Evolutionary conservation across 2,329 filamentous ascomycete genomes (phyloP).

Genomic region (Aphanoascus verrucosus): DNA sequence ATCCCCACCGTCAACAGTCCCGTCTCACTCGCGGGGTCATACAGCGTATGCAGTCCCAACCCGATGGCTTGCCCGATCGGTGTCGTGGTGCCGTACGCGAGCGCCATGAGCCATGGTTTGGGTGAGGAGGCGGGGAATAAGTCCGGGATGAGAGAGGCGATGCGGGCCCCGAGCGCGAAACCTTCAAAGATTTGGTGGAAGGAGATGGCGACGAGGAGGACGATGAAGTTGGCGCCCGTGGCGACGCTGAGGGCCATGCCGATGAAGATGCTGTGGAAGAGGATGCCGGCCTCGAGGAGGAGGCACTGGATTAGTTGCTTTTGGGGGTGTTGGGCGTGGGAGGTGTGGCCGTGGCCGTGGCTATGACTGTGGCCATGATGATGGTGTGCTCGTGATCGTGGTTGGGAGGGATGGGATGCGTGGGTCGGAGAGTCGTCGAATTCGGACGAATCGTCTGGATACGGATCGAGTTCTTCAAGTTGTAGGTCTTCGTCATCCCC

Average conservation of each 20-base stretch:
- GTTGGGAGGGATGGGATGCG: not conserved
- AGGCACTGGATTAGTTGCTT: constrained; percentile 65
- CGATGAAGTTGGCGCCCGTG: constrained; percentile 65
- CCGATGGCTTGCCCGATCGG: constrained; percentile 77
- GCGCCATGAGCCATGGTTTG: constrained; percentile 62
- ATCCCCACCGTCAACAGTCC: constrained; percentile 73
- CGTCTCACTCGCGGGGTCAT: constrained; percentile 65
- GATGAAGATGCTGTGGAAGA: constrained; percentile 79
- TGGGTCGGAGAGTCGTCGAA: constrained; percentile 5
- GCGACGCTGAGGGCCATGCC: constrained; percentile 78
- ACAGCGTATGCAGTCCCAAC: constrained; percentile 63
- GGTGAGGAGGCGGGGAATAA: constrained; percentile 59
- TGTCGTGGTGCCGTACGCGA: constrained; percentile 59
- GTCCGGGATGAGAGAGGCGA: constrained; percentile 59
- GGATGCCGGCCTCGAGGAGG: constrained; percentile 68
- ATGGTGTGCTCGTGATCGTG: not conserved
- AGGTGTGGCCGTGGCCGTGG: constrained; percentile 14
- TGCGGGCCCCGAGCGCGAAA: constrained; percentile 72
- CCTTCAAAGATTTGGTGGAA: constrained; percentile 88
- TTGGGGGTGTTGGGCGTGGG: constrained; percentile 32
- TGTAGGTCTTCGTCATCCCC: constrained; percentile 51
- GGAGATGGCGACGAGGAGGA: constrained; percentile 68
- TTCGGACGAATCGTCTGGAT: constrained; percentile 18
- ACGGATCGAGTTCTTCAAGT: constrained; percentile 43
- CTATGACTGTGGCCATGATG: constrained; percentile 5